phyloP scores from a whole-genome alignment of 495 filamentous ascomycete genomes.

The Penicillium maclennaniae region DNA sequence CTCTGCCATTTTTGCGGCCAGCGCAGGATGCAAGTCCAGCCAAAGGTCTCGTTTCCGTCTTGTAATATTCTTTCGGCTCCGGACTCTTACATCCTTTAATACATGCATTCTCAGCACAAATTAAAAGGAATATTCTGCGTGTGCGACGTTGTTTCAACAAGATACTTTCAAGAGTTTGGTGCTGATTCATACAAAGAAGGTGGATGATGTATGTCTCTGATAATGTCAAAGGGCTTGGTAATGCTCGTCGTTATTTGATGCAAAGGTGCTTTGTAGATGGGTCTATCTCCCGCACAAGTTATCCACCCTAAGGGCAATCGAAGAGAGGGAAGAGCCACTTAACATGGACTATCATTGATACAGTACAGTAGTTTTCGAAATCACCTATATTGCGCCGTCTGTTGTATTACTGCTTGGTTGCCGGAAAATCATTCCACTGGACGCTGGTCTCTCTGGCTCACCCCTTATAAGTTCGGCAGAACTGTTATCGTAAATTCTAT shows the following conservation, averaged over 20 bases:
- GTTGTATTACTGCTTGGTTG: too few relatives aligned
- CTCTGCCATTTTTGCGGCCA: not conserved
- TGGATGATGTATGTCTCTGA: not conserved
- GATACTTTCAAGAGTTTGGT: not conserved
- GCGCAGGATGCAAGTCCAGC: not conserved
- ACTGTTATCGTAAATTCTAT: too few relatives aligned
- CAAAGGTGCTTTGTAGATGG: not conserved
- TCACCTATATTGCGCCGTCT: too few relatives aligned
- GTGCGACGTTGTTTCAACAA: not conserved
- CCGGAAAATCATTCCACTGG: too few relatives aligned
- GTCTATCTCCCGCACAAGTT: not conserved
- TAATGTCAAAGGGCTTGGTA: not conserved
- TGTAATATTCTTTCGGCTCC: conserved; percentile 6
- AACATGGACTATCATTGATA: not conserved
- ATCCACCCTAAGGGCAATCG: not conserved
- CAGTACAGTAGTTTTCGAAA: too few relatives aligned
- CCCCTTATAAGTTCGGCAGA: too few relatives aligned
- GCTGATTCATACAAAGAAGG: not conserved
- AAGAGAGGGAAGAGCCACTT: not conserved
- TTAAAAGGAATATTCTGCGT: not conserved
- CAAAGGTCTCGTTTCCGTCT: not conserved
- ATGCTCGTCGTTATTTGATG: not conserved
- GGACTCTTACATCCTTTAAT: conserved; percentile 4
- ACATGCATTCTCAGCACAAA: conserved; percentile 1
- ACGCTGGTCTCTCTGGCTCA: too few relatives aligned